Evolutionary conservation across 768 basidiomycete genomes (phyloP), one percentile per base, ranked within the genome.

Genomic region (Mycena crocata): DNA sequence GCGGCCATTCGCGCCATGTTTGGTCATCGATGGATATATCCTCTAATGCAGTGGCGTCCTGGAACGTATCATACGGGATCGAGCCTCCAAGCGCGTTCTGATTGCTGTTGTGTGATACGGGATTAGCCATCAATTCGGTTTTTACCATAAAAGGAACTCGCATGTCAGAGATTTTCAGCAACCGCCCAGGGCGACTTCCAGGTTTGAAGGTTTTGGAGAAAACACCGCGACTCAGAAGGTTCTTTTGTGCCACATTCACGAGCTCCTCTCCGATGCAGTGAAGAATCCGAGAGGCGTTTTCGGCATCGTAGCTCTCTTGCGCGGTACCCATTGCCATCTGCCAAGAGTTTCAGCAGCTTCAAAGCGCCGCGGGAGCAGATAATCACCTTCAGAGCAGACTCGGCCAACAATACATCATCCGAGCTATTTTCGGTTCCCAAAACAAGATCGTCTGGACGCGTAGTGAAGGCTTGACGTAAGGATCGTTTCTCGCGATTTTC

Each of bases 281-380:
- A 19, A 96, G 82, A 46, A 95, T 73, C 2, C 76, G 71, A 0
- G 90, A 82, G 1, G 88, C 94, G 23, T 72, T 72, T n/a, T 87
- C 85, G 3, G 86, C 76, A 59, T 92, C 83, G 73, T 94, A 96
- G 24, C 78, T 79, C 63, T 93, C 93, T 66, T 83, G 81, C 1
- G 93, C 89, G 1, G 90, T 90, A 15, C 92, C 90, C 55, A 95
- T 83, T 7, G 86, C 86, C 90, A 95, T 93, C 94, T 95, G 24
- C 4, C 9, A 26, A 19, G 26, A 24, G 28, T 60, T 69, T 65
- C 34, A 65, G 51, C 35, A 64, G 31, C 23, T n/a, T 6, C 26
- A 39, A 28, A 12, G 23, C 23, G 35, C 21, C 0, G 32, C 30
- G 35, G 30, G 28, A 26, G 42, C 28, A 10, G 14, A 17, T 4